These are phyloP conservation scores for Cytospora piceae DNA, from an alignment of 2,329 filamentous ascomycete genomes.

Conservation along the genomic window DNA sequence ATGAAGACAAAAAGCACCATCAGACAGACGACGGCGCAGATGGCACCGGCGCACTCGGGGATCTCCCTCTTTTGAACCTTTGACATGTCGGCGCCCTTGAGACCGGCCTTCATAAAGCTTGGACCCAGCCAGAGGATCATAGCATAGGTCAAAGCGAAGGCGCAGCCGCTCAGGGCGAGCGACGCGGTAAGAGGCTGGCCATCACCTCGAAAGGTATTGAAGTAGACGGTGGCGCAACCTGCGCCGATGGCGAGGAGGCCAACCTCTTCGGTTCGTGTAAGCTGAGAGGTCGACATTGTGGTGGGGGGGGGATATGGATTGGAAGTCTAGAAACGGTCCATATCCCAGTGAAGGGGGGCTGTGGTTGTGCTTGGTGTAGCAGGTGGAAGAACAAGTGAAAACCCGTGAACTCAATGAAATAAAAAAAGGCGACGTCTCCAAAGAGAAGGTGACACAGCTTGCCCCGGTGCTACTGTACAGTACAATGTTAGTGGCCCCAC, in stretches of 20 bases:
- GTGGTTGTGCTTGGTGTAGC: background rate
- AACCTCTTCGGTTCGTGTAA: slow-evolving; percentile 58
- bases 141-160: slow-evolving; percentile 79
- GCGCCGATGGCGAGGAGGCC: slow-evolving; percentile 65
- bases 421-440: slow-evolving; percentile 25
- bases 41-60: slow-evolving; percentile 93
- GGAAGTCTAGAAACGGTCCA: slow-evolving; percentile 6
- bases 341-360: background rate
- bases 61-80: slow-evolving; percentile 73
- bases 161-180: slow-evolving; percentile 81
- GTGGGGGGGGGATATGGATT: background rate
- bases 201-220: slow-evolving; percentile 81
- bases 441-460: slow-evolving; percentile 21
- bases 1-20: slow-evolving; percentile 89
- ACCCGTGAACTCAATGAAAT: background rate
- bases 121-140: slow-evolving; percentile 93
- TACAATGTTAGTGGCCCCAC: background rate
- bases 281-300: slow-evolving; percentile 35
- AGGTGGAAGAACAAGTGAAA: background rate
- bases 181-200: slow-evolving; percentile 89
- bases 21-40: slow-evolving; percentile 91
- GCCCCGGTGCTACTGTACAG: background rate
- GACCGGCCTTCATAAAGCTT: slow-evolving; percentile 83
- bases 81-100: slow-evolving; percentile 88
- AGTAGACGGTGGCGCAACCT: slow-evolving; percentile 72